Evolutionary conservation across 768 basidiomycete genomes (phyloP).

Genomic region (Macrolepiota fuliginosa): DNA sequence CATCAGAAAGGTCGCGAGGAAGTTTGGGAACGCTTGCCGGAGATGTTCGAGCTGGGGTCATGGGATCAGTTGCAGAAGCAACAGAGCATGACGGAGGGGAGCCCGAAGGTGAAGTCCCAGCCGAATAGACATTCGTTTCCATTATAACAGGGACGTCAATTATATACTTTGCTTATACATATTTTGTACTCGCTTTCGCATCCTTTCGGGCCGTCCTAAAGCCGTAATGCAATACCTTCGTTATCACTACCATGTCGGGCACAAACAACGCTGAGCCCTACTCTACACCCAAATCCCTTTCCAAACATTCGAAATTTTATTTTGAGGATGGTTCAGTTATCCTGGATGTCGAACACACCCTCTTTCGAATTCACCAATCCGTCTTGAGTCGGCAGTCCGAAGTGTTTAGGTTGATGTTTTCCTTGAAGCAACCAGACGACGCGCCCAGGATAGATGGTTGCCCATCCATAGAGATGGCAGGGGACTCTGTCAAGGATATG

Average conservation of each 20-base stretch:
- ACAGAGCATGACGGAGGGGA: slow-evolving; percentile 20
- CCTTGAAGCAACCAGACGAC: slow-evolving; percentile 33
- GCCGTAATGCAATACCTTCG: neutral
- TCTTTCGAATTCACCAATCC: slow-evolving; percentile 36
- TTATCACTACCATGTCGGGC: neutral
- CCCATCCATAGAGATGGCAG: slow-evolving; percentile 27
- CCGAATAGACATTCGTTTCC: slow-evolving; percentile 9
- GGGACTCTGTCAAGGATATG: slow-evolving; percentile 22
- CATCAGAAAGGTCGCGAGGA: slow-evolving; percentile 32
- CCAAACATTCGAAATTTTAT: slow-evolving; percentile 32
- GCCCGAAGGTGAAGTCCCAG: neutral
- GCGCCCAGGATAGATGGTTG: slow-evolving; percentile 34
- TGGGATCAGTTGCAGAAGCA: slow-evolving; percentile 33
- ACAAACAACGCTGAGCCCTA: neutral
- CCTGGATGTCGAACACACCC: slow-evolving; percentile 28
- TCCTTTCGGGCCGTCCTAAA: neutral
- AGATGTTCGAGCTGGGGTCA: slow-evolving; percentile 33
- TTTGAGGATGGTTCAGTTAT: slow-evolving; percentile 39
- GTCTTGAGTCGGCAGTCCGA: slow-evolving; percentile 38
- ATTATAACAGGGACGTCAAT: neutral
- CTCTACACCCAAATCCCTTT: neutral
- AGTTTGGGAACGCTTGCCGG: slow-evolving; percentile 38
- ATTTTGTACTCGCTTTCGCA: neutral
- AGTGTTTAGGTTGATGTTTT: slow-evolving; percentile 37
- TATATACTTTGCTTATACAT: neutral